Evolutionary conservation across 176 grass and related monocot genomes (phyloP).

Genomic region (Pharus latifolius): DNA sequence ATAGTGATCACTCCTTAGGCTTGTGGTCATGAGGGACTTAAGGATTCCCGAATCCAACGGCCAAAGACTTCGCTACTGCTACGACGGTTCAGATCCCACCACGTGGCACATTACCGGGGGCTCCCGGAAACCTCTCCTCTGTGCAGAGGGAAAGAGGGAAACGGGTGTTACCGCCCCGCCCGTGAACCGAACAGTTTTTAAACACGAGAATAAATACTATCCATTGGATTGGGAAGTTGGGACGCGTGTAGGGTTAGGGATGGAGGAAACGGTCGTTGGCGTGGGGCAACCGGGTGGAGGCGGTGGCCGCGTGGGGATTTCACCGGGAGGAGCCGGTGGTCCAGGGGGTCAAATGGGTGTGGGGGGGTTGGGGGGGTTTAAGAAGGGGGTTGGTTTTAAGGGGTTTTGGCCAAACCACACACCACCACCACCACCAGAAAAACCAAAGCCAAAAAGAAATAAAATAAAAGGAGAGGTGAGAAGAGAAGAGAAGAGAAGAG

Average conservation of each 20-base stretch:
- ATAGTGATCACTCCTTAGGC: conserved; percentile 33
- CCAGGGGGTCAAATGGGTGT: conserved; percentile 29
- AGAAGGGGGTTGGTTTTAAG: conserved; percentile 68
- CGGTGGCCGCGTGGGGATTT: conserved; percentile 34
- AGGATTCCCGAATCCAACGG: conserved; percentile 36
- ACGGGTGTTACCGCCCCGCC: conserved; percentile 17
- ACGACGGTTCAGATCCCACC: background rate
- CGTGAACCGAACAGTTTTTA: too few relatives aligned
- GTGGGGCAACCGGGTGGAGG: conserved; percentile 12
- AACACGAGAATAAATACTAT: too few relatives aligned
- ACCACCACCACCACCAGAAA: conserved; percentile 8
- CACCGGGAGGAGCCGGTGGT: conserved; percentile 41
- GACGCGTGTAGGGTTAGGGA: conserved; percentile 13
- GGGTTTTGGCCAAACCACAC: conserved; percentile 80
- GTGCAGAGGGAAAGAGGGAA: conserved; percentile 8
- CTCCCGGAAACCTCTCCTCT: conserved; percentile 18
- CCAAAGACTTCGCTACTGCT: background rate
- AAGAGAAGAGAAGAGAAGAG: background rate
- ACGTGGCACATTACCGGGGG: conserved; percentile 7
- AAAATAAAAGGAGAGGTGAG: background rate
- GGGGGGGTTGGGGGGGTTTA: conserved; percentile 41
- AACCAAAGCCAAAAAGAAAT: conserved; percentile 16
- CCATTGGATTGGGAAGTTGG: conserved; percentile 2
- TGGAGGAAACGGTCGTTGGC: conserved; percentile 10
- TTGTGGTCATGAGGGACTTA: conserved; percentile 39